Conservation (phyloP, 164 flowering plant genomes). For the Taxillus chinensis region DNA sequence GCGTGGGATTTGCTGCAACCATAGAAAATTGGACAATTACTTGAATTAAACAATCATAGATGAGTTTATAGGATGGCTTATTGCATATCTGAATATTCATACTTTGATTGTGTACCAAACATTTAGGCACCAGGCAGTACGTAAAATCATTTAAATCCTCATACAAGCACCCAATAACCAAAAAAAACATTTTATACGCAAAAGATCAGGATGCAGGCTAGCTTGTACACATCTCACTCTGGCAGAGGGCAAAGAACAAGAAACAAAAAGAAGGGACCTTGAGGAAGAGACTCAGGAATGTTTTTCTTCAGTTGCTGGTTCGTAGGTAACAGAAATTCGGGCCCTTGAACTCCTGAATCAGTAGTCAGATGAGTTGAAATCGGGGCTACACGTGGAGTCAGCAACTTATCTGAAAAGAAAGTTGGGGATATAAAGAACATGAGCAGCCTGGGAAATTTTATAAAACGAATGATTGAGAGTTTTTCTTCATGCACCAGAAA, state of each 20-base stretch:
- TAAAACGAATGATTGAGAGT: background rate
- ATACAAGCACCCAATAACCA: no score
- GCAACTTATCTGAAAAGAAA: constrained; percentile 27
- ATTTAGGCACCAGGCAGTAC: no score
- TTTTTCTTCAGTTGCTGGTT: constrained; percentile 19
- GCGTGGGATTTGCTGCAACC: constrained; percentile 22
- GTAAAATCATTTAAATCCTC: no score
- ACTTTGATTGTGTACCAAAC: no score
- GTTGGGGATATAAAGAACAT: background rate
- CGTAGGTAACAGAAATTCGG: constrained; percentile 20
- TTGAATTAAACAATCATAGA: no score
- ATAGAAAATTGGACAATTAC: background rate
- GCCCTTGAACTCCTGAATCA: constrained; percentile 15
- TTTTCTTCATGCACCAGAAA: constrained; percentile 28
- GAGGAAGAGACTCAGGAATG: constrained; percentile 15
- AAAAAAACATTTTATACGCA: no score
- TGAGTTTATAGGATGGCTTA: no score
- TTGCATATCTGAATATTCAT: no score
- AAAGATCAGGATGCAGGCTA: no score
- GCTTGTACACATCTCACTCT: no score
- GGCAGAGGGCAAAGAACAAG: no score
- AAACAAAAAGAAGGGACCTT: constrained; percentile 24
- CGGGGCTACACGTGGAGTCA: constrained; percentile 17
- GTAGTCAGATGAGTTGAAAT: constrained; percentile 15
- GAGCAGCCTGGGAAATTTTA: background rate